Evolutionary conservation across 179 eudicot species (phyloP).

Genomic region (Beta corolliflora): DNA sequence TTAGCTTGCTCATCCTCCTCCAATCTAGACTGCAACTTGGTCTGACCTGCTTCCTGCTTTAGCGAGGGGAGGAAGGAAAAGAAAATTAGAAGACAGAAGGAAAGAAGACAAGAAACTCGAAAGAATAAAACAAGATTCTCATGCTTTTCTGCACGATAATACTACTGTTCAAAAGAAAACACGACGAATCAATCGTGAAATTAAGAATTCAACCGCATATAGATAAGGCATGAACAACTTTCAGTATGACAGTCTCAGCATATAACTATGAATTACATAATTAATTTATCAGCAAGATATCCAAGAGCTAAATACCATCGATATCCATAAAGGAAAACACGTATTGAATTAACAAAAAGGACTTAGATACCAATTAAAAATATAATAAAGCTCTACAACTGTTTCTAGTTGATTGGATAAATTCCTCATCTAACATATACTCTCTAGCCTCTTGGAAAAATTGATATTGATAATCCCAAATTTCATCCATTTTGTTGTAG

Average conservation of each 20-base stretch:
- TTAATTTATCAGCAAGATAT: not conserved
- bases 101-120: not conserved
- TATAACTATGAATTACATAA: not conserved
- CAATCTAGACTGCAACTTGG: slow-evolving; percentile 53
- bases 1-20: slow-evolving; percentile 79
- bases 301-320: not conserved
- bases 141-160: not conserved
- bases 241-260: not conserved
- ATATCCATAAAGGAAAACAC: not conserved
- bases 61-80: not conserved
- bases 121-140: not conserved
- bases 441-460: too few species aligned
- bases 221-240: not conserved
- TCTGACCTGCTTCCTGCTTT: slow-evolving; percentile 63
- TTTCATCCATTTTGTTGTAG: too few species aligned
- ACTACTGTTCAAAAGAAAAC: not conserved
- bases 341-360: not conserved
- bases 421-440: not conserved
- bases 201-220: too few species aligned
- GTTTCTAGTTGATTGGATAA: not conserved
- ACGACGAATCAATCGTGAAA: too few species aligned
- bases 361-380: not conserved
- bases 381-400: not conserved
- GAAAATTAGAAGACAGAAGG: slow-evolving; percentile 1
- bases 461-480: too few species aligned